Percentiles rank a stretch among this genome's conserved stretches.
These are phyloP conservation scores for Macrolepiota fuliginosa DNA, from an alignment of 768 basidiomycete genomes.

Conservation along the genomic window DNA sequence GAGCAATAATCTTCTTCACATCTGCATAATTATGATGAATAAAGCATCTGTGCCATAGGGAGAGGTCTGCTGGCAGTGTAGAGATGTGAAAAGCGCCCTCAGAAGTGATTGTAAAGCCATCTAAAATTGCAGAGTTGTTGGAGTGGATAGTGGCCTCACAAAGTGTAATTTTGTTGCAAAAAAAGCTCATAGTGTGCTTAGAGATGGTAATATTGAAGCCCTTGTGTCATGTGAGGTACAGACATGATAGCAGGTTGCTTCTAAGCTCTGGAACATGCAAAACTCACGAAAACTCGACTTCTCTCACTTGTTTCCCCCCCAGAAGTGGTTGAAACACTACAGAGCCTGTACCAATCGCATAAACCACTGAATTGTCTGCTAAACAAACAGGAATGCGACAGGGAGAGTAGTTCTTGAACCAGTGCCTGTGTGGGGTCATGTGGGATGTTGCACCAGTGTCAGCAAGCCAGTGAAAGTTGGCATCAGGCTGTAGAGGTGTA, in stretches of 20 bases:
- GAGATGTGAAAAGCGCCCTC: not conserved
- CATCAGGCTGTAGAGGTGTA: too few relatives aligned
- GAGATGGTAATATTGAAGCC: constrained; percentile 9
- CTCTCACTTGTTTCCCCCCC: not conserved
- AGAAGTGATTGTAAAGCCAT: not conserved
- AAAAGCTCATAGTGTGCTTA: not conserved
- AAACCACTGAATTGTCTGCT: constrained; percentile 11
- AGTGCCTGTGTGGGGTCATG: constrained; percentile 17
- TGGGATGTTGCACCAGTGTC: too few relatives aligned
- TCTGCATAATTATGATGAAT: constrained; percentile 7
- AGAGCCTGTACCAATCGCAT: not conserved
- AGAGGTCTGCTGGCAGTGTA: not conserved
- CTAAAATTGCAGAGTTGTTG: not conserved
- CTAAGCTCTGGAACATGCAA: constrained; percentile 16
- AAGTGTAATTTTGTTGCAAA: not conserved
- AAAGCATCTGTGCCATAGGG: constrained; percentile 1
- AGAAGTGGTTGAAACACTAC: not conserved
- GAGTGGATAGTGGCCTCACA: not conserved
- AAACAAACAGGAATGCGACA: constrained; percentile 11
- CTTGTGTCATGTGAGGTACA: not conserved
- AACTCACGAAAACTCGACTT: constrained; percentile 14
- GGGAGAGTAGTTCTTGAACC: constrained; percentile 9
- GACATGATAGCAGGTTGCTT: constrained; percentile 17
- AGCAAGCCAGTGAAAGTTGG: too few relatives aligned
- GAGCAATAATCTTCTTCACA: too few relatives aligned